Evolutionary conservation across 306 rosid species (phyloP).

Genomic region (Spatholobus suberectus): DNA sequence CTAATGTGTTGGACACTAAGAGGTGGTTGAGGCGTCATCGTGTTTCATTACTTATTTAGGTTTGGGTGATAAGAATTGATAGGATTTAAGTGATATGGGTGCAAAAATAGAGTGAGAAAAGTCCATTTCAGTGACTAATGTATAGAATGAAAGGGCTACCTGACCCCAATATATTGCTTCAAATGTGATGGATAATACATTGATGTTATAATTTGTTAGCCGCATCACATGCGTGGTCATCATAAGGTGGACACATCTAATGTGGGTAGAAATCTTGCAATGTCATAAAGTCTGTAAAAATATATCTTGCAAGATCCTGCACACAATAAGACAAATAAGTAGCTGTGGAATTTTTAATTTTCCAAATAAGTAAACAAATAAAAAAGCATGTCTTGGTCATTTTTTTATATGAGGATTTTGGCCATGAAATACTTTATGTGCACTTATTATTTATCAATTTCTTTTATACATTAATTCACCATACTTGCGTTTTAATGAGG

Average conservation of each 20-base stretch:
- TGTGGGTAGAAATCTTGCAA: neutral
- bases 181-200: neutral
- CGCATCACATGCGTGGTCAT: too few species aligned
- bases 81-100: neutral
- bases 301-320: neutral
- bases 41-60: neutral
- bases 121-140: neutral
- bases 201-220: too few species aligned
- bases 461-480: too few species aligned
- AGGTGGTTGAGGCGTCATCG: slow-evolving; percentile 23
- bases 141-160: too few species aligned
- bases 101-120: slow-evolving; percentile 9
- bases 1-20: neutral
- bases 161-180: neutral
- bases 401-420: too few species aligned
- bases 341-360: too few species aligned
- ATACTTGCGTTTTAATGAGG: too few species aligned
- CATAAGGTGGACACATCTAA: neutral
- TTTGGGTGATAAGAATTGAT: neutral
- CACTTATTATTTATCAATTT: too few species aligned
- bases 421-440: too few species aligned
- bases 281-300: neutral
- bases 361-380: too few species aligned
- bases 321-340: too few species aligned
- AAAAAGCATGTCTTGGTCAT: too few species aligned